A percentile compares a stretch with the other conserved stretches of the same genome.
Evolutionary conservation across 2,329 filamentous ascomycete species (phyloP).

Genomic region (Fusarium mundagurra): DNA sequence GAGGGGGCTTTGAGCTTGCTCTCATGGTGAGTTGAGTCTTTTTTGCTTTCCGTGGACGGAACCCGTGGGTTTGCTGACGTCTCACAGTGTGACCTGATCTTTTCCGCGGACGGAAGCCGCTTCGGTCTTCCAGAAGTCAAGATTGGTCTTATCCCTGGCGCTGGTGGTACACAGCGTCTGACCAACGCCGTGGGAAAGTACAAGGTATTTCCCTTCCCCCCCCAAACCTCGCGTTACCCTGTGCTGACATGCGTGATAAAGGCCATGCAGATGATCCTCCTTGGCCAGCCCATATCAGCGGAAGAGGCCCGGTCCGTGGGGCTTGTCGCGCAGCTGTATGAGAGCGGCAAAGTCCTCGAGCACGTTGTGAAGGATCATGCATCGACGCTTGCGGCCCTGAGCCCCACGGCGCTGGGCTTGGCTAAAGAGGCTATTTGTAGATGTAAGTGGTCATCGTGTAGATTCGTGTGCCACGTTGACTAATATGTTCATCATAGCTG

Average conservation of each 20-base stretch:
- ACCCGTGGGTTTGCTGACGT: not conserved
- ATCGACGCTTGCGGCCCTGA: constrained; percentile 38
- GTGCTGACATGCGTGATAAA: constrained; percentile 13
- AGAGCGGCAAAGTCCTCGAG: constrained; percentile 42
- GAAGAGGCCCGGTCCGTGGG: constrained; percentile 42
- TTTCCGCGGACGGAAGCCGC: constrained; percentile 48
- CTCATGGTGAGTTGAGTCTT: constrained; percentile 50
- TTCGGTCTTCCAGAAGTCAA: constrained; percentile 54
- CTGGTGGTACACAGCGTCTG: constrained; percentile 53
- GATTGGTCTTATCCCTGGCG: constrained; percentile 54
- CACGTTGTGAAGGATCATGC: constrained; percentile 38
- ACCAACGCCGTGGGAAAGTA: constrained; percentile 54
- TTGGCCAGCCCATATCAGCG: constrained; percentile 41
- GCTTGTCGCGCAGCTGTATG: constrained; percentile 42
- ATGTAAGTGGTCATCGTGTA: constrained; percentile 31
- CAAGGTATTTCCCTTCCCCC: constrained; percentile 41
- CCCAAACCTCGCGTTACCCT: not conserved
- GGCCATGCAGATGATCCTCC: constrained; percentile 49
- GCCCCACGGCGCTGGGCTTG: constrained; percentile 41
- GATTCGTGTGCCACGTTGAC: not conserved
- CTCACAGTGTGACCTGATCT: constrained; percentile 52
- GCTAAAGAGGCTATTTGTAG: constrained; percentile 45
- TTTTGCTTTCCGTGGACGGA: not conserved
- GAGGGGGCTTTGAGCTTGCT: constrained; percentile 61
- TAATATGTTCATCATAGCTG: constrained; percentile 27